These are phyloP conservation scores for Biscogniauxia marginata DNA, from an alignment of 2,329 filamentous ascomycete genomes.

Conservation along the genomic window DNA sequence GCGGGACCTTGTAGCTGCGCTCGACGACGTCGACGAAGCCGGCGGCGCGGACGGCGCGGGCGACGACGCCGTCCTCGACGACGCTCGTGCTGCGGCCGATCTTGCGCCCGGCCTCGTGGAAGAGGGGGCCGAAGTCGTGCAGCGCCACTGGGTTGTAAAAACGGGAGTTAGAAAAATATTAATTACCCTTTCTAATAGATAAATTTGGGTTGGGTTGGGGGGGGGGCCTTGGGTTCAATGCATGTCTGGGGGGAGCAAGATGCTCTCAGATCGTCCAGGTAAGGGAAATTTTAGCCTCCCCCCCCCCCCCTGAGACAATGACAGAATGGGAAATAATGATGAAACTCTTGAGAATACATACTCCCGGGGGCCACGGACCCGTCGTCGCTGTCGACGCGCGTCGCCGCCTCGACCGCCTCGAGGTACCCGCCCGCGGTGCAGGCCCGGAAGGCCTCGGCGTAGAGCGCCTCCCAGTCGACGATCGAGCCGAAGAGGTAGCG, in stretches of 20 bases:
- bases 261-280: too few relatives aligned
- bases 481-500: slow-evolving; percentile 20
- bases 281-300: too few relatives aligned
- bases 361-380: slow-evolving; percentile 16
- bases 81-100: slow-evolving; percentile 46
- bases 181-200: too few relatives aligned
- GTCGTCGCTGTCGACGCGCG: slow-evolving; percentile 14
- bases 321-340: too few relatives aligned
- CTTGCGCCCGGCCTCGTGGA: slow-evolving; percentile 42
- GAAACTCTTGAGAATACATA: too few relatives aligned
- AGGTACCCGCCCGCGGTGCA: slow-evolving; percentile 16
- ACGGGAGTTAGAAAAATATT: too few relatives aligned
- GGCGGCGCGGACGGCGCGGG: slow-evolving; percentile 50
- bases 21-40: slow-evolving; percentile 59
- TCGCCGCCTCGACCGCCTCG: slow-evolving; percentile 13
- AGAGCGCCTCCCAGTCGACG: slow-evolving; percentile 19
- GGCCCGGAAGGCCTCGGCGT: slow-evolving; percentile 15
- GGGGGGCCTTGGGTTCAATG: too few relatives aligned
- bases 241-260: too few relatives aligned
- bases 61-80: slow-evolving; percentile 51
- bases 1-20: slow-evolving; percentile 46
- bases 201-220: too few relatives aligned
- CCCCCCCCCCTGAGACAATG: too few relatives aligned
- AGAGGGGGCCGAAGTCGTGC: slow-evolving; percentile 28
- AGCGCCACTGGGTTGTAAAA: too few relatives aligned